Base-by-base conservation (phyloP, 352 stramenopile genomes). In the Phytophthora pluvialis region DNA sequence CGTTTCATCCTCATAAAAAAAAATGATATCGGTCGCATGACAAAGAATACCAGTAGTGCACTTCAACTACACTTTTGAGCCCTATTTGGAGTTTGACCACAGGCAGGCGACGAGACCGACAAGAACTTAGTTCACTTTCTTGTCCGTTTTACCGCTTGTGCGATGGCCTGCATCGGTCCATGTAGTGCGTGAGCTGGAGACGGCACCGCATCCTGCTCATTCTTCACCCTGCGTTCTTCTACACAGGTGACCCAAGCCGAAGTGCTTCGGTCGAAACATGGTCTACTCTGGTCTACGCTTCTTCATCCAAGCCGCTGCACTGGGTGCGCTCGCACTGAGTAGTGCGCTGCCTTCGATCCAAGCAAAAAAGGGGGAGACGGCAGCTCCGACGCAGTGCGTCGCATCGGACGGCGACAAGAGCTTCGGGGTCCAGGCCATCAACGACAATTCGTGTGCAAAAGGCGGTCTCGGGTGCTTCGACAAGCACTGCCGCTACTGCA, bases 391-490 rank as follows among this genome's bases (percentile, higher is more conserved):
- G 26, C 33, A 35, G 9, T 70, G 61, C 42, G n/a, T 16, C 25
- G 52, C 57, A 7, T 81, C 75, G 1, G 47, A 66, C 26, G 72
- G 70, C 5, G 73, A 83, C 58, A 60, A 67, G 15, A 60, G 40
- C 1, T 53, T 73, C 11, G 75, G 75, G 2, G 51, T 83, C 28
- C 57, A 75, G 18, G 67, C 45, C 4, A 64, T 81, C 42, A 42
- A 54, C 11, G 75, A 80, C 48, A 12, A 43, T 9, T 60, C 56
- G 13, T 83, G 75, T 35, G 57, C 25, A 6, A 65, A 39, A 3
- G 75, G 75, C 16, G 75, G 75, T 12, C 64, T 83, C 21, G 72
- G 72, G 18, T 83, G 75, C 36, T 81, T 59, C 55, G 70, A 49
- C 33, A 48, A 68, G 6, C 16, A 58, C 43, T 83, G 75, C 28